Evolutionary conservation across 176 grass and related monocot genomes (phyloP), one percentile per base, ranked within the genome.

Genomic region (Oryza longistaminata): DNA sequence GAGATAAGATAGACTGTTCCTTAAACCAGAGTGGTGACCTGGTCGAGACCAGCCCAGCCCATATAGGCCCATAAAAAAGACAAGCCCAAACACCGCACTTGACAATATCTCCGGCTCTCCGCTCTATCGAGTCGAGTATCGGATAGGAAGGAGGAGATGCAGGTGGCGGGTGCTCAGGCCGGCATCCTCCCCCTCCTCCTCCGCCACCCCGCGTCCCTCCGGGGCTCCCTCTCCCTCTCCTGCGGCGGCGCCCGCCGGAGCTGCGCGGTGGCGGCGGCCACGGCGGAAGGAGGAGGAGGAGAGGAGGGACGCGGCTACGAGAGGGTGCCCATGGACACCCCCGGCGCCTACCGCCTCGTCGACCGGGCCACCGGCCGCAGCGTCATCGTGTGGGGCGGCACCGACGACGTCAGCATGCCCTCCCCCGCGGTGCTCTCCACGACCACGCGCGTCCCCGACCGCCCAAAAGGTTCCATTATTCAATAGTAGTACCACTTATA

Each of bases 361-460:
- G 95, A 98, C 87, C 68, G 87, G 50, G 58, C 69, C 70, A 98
- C 93, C 40, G 89, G 95, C 0, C 79, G 87, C 46, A 84, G 90
- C 37, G 77, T 95, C 80, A 91, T 98, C 66, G 92, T 97, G 44
- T 97, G 92, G 93, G 95, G 92, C 43, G 92, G 88, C 60, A 76
- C 90, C 21, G 90, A 92, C 24, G 87, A 94, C 22, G 33, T 76
- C 6, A 44, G 39, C 76, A 52, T 91, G 65, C 87, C 95, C 14
- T 93, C 92, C 44, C 76, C 84, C 50, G 82, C 86, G 12, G 88
- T 82, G 62, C 88, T 97, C 66, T 93, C 92, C 50, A 82, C 79
- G 77, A 79, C 25, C 27, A 33, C 86, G 3, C 70, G 37, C 53
- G 27, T 17, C 45, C 26, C 67, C 50, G 62, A 75, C 65, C 70